These are phyloP conservation scores for Zopfia rhizophila DNA, from an alignment of 2,329 filamentous ascomycete species.

Conservation along the genomic window DNA sequence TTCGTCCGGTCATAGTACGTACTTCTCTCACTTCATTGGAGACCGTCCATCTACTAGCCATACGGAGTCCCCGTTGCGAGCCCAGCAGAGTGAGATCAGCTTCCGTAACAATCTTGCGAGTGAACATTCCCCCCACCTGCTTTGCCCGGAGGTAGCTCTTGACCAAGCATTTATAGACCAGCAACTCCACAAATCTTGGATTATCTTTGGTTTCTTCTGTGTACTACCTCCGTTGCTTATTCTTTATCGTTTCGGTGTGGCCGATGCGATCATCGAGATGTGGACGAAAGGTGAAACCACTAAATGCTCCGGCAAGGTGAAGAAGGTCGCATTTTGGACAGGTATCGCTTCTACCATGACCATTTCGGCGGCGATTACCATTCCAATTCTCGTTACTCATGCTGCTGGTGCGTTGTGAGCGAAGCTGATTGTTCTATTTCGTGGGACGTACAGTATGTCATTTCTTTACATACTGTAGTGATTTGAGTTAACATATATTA, in stretches of 20 bases:
- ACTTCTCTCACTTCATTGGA: slow-evolving; percentile 33
- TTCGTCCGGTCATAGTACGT: slow-evolving; percentile 30
- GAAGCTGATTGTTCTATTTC: background rate
- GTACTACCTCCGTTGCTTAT: slow-evolving; percentile 49
- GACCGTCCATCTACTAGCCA: slow-evolving; percentile 44
- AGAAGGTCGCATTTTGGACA: slow-evolving; percentile 41
- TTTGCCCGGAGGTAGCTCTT: slow-evolving; percentile 37
- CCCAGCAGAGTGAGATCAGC: slow-evolving; percentile 24
- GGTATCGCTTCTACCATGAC: slow-evolving; percentile 42
- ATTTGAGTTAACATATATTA: too few species aligned
- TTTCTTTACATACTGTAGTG: too few species aligned
- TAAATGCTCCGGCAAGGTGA: slow-evolving; percentile 41
- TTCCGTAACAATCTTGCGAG: slow-evolving; percentile 24
- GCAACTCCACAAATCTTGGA: slow-evolving; percentile 43
- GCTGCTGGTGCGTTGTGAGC: slow-evolving; percentile 14
- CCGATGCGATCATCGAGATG: slow-evolving; percentile 43
- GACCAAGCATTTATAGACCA: slow-evolving; percentile 38
- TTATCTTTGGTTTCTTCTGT: slow-evolving; percentile 45
- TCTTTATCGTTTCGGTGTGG: slow-evolving; percentile 44
- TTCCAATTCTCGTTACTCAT: slow-evolving; percentile 32
- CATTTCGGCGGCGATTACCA: slow-evolving; percentile 32
- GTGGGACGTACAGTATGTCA: too few species aligned
- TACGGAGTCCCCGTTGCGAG: slow-evolving; percentile 39
- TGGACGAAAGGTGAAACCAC: slow-evolving; percentile 43
- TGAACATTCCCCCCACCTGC: slow-evolving; percentile 41